A percentile compares a stretch with the other conserved stretches of the same genome.
Conservation (phyloP, 208 protist species). For the Acanthamoeba royreba region DNA sequence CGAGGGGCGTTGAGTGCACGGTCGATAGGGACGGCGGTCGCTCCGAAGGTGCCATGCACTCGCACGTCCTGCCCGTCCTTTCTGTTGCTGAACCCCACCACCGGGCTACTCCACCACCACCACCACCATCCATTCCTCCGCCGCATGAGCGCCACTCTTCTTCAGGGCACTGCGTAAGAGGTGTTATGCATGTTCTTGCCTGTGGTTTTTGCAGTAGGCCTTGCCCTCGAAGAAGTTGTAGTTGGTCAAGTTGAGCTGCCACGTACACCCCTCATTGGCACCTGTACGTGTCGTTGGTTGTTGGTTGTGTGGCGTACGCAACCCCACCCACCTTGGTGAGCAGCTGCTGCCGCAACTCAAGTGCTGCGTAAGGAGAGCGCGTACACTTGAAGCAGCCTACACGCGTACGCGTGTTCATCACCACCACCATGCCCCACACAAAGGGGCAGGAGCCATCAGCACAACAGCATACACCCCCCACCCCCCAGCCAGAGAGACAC, state of each 20-base stretch:
- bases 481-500: too few relatives aligned
- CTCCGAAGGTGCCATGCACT: neutral
- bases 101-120: too few relatives aligned
- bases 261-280: constrained; percentile 3
- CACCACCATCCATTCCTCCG: too few relatives aligned
- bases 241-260: constrained; percentile 30
- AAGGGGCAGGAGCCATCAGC: too few relatives aligned
- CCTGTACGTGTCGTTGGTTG: too few relatives aligned
- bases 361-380: neutral
- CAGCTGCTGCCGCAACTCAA: too few relatives aligned
- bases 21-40: neutral
- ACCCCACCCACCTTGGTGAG: neutral
- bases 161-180: too few relatives aligned
- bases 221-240: constrained; percentile 23
- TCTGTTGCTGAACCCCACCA: neutral
- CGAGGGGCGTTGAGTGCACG: neutral
- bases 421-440: too few relatives aligned
- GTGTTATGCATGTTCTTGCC: neutral
- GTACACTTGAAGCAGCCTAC: constrained; percentile 24
- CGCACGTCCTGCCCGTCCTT: neutral
- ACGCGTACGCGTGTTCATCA: too few relatives aligned
- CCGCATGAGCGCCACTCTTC: too few relatives aligned
- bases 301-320: too few relatives aligned
- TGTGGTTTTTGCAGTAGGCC: constrained; percentile 32
- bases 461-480: too few relatives aligned